A percentile compares a stretch with the other conserved stretches of the same genome.
phyloP scores from a whole-genome alignment of 768 basidiomycete species.

The Russula virescens region DNA sequence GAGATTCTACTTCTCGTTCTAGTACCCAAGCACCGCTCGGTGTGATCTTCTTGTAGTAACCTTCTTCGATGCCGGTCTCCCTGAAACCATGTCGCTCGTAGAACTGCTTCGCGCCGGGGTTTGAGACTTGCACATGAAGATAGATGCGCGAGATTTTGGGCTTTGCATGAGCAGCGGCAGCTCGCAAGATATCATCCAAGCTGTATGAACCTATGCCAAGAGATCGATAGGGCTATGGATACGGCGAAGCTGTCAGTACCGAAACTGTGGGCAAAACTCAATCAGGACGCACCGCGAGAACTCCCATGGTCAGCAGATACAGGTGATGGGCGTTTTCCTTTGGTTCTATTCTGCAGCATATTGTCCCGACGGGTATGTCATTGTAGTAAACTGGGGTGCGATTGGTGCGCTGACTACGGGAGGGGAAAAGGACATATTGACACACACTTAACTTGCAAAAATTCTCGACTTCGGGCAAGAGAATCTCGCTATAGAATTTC shows the following conservation, averaged over 20 bases:
- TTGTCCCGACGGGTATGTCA: slow-evolving; percentile 84
- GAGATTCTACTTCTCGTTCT: slow-evolving; percentile 45
- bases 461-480: slow-evolving; percentile 70
- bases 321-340: slow-evolving; percentile 51
- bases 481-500: slow-evolving; percentile 78
- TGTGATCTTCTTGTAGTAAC: slow-evolving; percentile 86
- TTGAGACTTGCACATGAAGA: slow-evolving; percentile 85
- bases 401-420: background rate
- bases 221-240: slow-evolving; percentile 75
- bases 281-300: slow-evolving; percentile 64
- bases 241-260: background rate
- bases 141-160: slow-evolving; percentile 66
- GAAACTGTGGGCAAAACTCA: background rate
- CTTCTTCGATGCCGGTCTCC: slow-evolving; percentile 56
- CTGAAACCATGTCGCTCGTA: slow-evolving; percentile 81
- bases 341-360: slow-evolving; percentile 79
- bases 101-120: slow-evolving; percentile 68
- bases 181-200: slow-evolving; percentile 59
- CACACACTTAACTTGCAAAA: slow-evolving; percentile 83
- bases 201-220: slow-evolving; percentile 68
- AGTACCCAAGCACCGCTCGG: slow-evolving; percentile 87
- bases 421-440: slow-evolving; percentile 11
- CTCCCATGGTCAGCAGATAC: slow-evolving; percentile 90
- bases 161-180: slow-evolving; percentile 54
- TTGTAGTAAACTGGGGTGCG: slow-evolving; percentile 73